A percentile compares a stretch with the other conserved stretches of the same genome.
These are phyloP conservation scores for Verticillium zaregamsianum DNA, from an alignment of 2,329 filamentous ascomycete species.

Conservation along the genomic window DNA sequence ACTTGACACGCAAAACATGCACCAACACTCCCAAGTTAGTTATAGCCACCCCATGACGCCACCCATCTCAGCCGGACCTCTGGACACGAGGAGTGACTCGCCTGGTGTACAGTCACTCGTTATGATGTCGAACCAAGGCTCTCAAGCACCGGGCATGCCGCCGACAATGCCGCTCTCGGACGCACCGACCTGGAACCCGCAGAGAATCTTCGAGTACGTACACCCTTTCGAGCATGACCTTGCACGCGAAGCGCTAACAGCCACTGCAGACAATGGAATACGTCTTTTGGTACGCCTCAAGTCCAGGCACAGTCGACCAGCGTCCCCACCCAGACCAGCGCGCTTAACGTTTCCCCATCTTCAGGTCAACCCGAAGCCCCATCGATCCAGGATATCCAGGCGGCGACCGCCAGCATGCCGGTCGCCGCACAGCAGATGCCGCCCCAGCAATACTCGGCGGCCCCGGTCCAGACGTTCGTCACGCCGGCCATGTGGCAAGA, in stretches of 20 bases:
- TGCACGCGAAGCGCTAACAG: slow-evolving; percentile 18
- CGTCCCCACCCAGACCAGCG: slow-evolving; percentile 40
- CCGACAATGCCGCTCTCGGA: slow-evolving; percentile 59
- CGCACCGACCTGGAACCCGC: slow-evolving; percentile 73
- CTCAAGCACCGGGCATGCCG: slow-evolving; percentile 47
- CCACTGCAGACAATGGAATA: slow-evolving; percentile 77
- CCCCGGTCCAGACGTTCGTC: slow-evolving; percentile 55
- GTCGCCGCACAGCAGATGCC: slow-evolving; percentile 41
- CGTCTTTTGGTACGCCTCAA: slow-evolving; percentile 77
- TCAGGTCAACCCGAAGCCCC: slow-evolving; percentile 51
- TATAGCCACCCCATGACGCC: slow-evolving; percentile 74
- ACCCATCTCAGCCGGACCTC: slow-evolving; percentile 68
- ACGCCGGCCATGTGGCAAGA: slow-evolving; percentile 72
- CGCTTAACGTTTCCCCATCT: slow-evolving; percentile 49
- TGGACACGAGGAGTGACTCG: slow-evolving; percentile 75
- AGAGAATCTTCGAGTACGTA: slow-evolving; percentile 71
- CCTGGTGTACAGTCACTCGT: slow-evolving; percentile 67
- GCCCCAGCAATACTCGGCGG: slow-evolving; percentile 47
- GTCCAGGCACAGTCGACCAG: slow-evolving; percentile 38
- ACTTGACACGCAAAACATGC: slow-evolving; percentile 46
- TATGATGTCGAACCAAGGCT: slow-evolving; percentile 61
- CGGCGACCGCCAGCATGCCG: slow-evolving; percentile 39
- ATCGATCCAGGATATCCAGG: slow-evolving; percentile 49
- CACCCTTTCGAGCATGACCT: background rate
- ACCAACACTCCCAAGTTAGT: slow-evolving; percentile 57